Base-by-base conservation (phyloP, 768 basidiomycete genomes). In the Rhizopogon roseolus region DNA sequence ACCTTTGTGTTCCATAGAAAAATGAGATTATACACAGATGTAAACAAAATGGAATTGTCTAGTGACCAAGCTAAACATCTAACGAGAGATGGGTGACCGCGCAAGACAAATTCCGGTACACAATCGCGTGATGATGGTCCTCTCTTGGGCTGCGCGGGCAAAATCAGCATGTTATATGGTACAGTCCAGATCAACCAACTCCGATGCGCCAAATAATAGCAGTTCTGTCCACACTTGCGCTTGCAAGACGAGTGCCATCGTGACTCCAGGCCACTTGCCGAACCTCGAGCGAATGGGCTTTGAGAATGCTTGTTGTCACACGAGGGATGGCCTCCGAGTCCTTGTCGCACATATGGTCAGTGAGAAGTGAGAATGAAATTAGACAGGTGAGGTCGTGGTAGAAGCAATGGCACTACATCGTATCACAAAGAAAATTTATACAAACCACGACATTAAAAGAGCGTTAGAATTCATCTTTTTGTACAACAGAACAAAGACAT, bases 241-340 rank as follows among this genome's bases (percentile, higher is more conserved):
- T 94, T 29, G 95, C 97, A 48, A 99, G 76, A 61, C 79, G 85
- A 45, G 71, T 69, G 2, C 97, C 97, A 65, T 87, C 85, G 61
- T 90, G 91, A 69, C 93, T 96, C 95, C 95, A 99, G 65, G 88
- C 88, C 54, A 98, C 70, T 64, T 89, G 85, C 95, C 96, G 98
- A 40, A 99, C 94, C 67, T 99, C n/a, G n/a, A n/a, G n/a, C 9
- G 76, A 80, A 69, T 98, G 96, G 29, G 86, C 90, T 42, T 85
- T 81, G 55, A 98, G 73, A 49, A 94, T 86, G 27, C 88, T 86
- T 3, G 92, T 94, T 11, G 90, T 94, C 25, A 87, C 76, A 41
- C 81, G 80, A 7, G 97, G 97, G 72, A 98, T 98, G 38, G 80
- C 80, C 22, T 22, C 22, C 22, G 22, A 22, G 25, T 81, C 79